Evolutionary conservation across 148 eudicot species (phyloP).

Genomic region (Persicaria tinctoria): DNA sequence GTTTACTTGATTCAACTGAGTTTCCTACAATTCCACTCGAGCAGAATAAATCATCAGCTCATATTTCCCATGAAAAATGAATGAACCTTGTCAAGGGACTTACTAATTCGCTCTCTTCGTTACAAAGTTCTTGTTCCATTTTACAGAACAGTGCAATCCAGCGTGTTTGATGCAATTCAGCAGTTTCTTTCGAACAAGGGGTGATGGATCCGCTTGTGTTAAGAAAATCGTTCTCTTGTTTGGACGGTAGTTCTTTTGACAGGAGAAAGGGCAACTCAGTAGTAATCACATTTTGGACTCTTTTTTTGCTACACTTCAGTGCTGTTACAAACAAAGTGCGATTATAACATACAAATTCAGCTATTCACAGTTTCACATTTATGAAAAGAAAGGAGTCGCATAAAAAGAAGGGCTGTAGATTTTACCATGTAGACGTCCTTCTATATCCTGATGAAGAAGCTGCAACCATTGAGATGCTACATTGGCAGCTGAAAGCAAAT

Average conservation of each 20-base stretch:
- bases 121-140: slow-evolving; percentile 66
- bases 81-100: slow-evolving; percentile 15
- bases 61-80: too few species aligned
- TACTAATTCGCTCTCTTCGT: slow-evolving; percentile 84
- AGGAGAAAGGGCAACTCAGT: slow-evolving; percentile 72
- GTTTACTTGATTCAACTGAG: slow-evolving; percentile 62
- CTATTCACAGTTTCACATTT: not conserved
- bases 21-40: slow-evolving; percentile 38
- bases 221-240: slow-evolving; percentile 40
- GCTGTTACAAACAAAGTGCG: slow-evolving; percentile 38
- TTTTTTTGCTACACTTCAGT: slow-evolving; percentile 66
- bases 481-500: slow-evolving; percentile 62
- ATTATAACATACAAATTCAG: not conserved
- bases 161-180: slow-evolving; percentile 47
- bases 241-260: slow-evolving; percentile 53
- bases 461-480: slow-evolving; percentile 91
- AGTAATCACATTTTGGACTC: slow-evolving; percentile 60
- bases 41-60: not conserved
- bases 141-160: slow-evolving; percentile 67
- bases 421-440: slow-evolving; percentile 75
- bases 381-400: not conserved
- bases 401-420: not conserved
- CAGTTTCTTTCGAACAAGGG: slow-evolving; percentile 16
- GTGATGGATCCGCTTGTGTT: not conserved
- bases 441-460: slow-evolving; percentile 76